Evolutionary conservation across 345 rosid genomes (phyloP).

Genomic region (Ricinus communis): DNA sequence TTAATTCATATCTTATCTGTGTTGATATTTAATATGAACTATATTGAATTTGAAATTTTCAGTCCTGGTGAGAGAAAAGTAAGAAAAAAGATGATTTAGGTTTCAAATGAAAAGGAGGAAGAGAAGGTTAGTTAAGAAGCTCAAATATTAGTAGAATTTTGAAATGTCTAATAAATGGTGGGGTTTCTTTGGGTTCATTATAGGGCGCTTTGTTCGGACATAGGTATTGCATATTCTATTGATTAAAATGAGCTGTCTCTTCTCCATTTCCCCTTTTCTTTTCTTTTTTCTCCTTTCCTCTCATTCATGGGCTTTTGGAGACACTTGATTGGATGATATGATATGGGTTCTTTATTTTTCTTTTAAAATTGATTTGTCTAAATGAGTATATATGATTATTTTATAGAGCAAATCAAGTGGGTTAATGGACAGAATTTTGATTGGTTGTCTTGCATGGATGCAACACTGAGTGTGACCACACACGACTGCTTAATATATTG

Average conservation of each 20-base stretch:
- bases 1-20: too few species aligned
- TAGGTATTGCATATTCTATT: slow-evolving; percentile 17
- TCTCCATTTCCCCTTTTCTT: slow-evolving; percentile 5
- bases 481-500: slow-evolving; percentile 36
- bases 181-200: slow-evolving; percentile 1
- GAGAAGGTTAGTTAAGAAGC: too few species aligned
- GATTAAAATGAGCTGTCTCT: slow-evolving; percentile 46
- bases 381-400: slow-evolving; percentile 14
- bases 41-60: too few species aligned
- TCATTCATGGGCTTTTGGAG: slow-evolving; percentile 12
- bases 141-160: too few species aligned
- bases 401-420: slow-evolving; percentile 26
- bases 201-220: slow-evolving; percentile 33
- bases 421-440: slow-evolving; percentile 33
- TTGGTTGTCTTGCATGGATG: slow-evolving; percentile 49
- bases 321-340: slow-evolving; percentile 21
- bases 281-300: too few species aligned
- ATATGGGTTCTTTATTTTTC: not conserved
- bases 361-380: slow-evolving; percentile 2
- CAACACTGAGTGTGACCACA: slow-evolving; percentile 40
- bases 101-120: too few species aligned
- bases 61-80: too few species aligned
- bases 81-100: too few species aligned
- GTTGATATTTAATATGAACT: too few species aligned
- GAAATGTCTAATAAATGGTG: not conserved